Evolutionary conservation across 2,329 filamentous ascomycete genomes (phyloP).

Genomic region (Juglanconis oblonga): DNA sequence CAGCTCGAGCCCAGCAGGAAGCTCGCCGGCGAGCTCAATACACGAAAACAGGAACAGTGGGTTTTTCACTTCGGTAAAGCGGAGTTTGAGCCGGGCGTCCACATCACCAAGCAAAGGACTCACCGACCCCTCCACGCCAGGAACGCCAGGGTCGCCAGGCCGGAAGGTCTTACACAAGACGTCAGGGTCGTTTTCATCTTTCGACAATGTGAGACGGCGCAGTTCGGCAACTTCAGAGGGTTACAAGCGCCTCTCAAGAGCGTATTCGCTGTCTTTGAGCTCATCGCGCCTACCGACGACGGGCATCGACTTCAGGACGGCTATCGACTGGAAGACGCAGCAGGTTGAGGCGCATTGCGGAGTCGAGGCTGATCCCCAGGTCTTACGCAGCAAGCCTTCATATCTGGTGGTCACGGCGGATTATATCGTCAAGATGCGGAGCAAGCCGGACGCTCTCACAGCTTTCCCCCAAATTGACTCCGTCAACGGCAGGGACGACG

Average conservation of each 20-base stretch:
- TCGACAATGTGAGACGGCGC: constrained; percentile 25
- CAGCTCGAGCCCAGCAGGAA: constrained; percentile 17
- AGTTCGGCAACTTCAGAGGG: constrained; percentile 29
- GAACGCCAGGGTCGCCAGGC: constrained; percentile 1
- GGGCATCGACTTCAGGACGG: constrained; percentile 27
- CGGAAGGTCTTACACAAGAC: constrained; percentile 15
- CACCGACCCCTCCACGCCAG: constrained; percentile 4
- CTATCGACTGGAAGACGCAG: constrained; percentile 32
- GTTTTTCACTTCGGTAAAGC: constrained; percentile 24
- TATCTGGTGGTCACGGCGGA: constrained; percentile 52
- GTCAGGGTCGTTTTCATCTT: constrained; percentile 21
- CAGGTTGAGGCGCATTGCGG: constrained; percentile 36
- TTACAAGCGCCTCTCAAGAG: constrained; percentile 24
- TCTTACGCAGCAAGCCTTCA: constrained; percentile 43
- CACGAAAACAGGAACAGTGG: constrained; percentile 22
- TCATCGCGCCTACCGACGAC: constrained; percentile 22
- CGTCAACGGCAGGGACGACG: constrained; percentile 22
- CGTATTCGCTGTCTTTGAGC: constrained; percentile 16
- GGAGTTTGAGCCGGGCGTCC: constrained; percentile 24
- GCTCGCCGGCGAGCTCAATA: constrained; percentile 24
- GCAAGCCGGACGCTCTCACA: constrained; percentile 42
- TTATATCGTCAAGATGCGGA: constrained; percentile 49
- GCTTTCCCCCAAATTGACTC: constrained; percentile 43
- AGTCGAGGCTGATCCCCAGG: constrained; percentile 47
- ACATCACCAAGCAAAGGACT: constrained; percentile 11